Evolutionary conservation across 345 rosid genomes (phyloP).

Genomic region (Cochlearia excelsa): DNA sequence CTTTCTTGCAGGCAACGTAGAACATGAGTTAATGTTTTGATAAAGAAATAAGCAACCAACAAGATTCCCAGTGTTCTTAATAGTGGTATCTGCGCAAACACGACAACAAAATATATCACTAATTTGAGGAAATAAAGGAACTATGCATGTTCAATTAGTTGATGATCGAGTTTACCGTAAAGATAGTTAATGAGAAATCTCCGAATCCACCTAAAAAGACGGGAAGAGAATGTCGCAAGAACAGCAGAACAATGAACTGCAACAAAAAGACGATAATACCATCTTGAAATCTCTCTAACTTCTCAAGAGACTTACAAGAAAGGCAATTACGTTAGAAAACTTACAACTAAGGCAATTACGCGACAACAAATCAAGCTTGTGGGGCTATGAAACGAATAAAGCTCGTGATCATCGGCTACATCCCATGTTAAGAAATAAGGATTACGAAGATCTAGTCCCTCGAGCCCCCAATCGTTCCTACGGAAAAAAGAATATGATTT

Average conservation of each 20-base stretch:
- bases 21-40: conserved; percentile 46
- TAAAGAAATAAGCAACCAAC: conserved; percentile 55
- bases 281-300: background rate
- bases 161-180: conserved; percentile 45
- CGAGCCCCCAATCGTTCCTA: conserved; percentile 67
- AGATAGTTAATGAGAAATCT: conserved; percentile 53
- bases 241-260: conserved; percentile 70
- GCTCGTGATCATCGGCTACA: conserved; percentile 48
- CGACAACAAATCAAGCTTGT: conserved; percentile 72
- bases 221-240: conserved; percentile 71
- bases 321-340: conserved; percentile 58
- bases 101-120: background rate
- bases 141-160: background rate
- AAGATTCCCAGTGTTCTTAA: conserved; percentile 64
- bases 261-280: conserved; percentile 6
- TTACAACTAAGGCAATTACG: conserved; percentile 60
- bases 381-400: conserved; percentile 43
- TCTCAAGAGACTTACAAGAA: conserved; percentile 46
- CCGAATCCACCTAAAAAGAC: conserved; percentile 48
- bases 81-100: conserved; percentile 46
- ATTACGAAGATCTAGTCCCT: conserved; percentile 48
- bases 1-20: conserved; percentile 45
- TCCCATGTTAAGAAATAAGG: conserved; percentile 50
- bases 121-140: background rate
- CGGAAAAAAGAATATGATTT: background rate